phyloP scores from a whole-genome alignment of 2,329 filamentous ascomycete genomes.

The Cladosporium sp. region DNA sequence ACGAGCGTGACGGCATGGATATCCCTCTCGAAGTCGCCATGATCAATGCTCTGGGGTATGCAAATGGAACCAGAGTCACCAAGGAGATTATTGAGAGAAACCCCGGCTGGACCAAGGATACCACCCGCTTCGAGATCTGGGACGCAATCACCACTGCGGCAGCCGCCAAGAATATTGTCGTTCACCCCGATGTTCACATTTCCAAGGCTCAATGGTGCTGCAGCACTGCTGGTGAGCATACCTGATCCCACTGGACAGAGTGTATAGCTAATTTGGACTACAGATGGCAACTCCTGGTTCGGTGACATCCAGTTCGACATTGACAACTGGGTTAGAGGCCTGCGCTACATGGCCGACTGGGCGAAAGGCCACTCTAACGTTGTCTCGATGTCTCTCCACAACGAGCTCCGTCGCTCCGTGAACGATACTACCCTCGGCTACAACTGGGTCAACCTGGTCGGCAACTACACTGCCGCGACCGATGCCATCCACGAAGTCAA shows the following conservation, averaged over 20 bases:
- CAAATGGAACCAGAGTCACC: conserved; percentile 39
- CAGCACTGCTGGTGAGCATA: conserved; percentile 28
- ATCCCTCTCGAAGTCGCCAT: conserved; percentile 37
- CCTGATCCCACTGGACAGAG: neutral
- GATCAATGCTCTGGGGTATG: conserved; percentile 36
- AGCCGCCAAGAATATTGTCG: conserved; percentile 46
- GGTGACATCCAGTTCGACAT: conserved; percentile 30
- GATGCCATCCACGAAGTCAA: conserved; percentile 24
- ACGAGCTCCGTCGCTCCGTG: conserved; percentile 22
- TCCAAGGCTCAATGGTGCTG: conserved; percentile 59
- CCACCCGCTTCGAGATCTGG: conserved; percentile 39
- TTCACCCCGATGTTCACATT: conserved; percentile 61
- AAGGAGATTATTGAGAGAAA: conserved; percentile 35
- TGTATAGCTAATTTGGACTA: neutral
- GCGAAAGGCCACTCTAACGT: conserved; percentile 23
- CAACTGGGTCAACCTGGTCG: conserved; percentile 23
- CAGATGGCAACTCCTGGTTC: conserved; percentile 59
- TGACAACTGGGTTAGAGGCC: conserved; percentile 21
- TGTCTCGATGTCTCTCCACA: conserved; percentile 24
- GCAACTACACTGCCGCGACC: conserved; percentile 22
- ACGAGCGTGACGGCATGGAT: conserved; percentile 36
- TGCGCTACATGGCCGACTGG: conserved; percentile 23
- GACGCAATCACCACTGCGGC: conserved; percentile 20
- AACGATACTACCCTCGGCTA: conserved; percentile 21
- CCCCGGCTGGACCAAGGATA: conserved; percentile 35